Conservation (phyloP, 1,284 basidiomycete genomes). For the Marasmius fiardii region DNA sequence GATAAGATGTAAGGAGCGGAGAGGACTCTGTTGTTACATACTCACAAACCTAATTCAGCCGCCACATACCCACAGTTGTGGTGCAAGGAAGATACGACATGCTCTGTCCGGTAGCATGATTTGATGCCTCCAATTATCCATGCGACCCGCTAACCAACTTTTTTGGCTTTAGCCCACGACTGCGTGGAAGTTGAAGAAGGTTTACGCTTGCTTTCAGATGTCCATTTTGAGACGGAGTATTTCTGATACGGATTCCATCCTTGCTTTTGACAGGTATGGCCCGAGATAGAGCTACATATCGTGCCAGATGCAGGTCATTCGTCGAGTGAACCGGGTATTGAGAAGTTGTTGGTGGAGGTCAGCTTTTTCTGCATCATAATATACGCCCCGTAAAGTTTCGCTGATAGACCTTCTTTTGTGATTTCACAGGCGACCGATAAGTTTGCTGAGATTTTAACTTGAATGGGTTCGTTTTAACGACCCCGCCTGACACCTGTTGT, state of each 20-base stretch:
- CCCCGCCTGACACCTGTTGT: no score
- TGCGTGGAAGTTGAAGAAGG: slow-evolving; percentile 75
- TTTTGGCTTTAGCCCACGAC: slow-evolving; percentile 62
- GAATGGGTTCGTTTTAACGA: no score
- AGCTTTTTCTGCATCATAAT: no score
- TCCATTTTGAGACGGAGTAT: not conserved
- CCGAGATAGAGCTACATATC: slow-evolving; percentile 71
- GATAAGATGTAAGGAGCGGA: slow-evolving; percentile 78
- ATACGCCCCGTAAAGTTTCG: no score
- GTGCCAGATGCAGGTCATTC: slow-evolving; percentile 93
- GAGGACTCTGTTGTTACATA: slow-evolving; percentile 10
- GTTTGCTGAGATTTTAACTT: no score
- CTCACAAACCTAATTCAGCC: slow-evolving; percentile 37
- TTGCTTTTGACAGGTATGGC: slow-evolving; percentile 57
- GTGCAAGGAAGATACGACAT: slow-evolving; percentile 88
- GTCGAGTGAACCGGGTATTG: slow-evolving; percentile 75
- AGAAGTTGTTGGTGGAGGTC: slow-evolving; percentile 73
- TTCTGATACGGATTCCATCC: not conserved
- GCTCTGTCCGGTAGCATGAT: slow-evolving; percentile 66
- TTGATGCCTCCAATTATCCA: not conserved
- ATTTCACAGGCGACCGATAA: no score
- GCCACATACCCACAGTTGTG: slow-evolving; percentile 79
- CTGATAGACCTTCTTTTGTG: no score
- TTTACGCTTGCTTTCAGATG: no score
- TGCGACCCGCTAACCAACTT: not conserved